Evolutionary conservation across 2,329 filamentous ascomycete species (phyloP).

Genomic region (Stenocarpella maydis): DNA sequence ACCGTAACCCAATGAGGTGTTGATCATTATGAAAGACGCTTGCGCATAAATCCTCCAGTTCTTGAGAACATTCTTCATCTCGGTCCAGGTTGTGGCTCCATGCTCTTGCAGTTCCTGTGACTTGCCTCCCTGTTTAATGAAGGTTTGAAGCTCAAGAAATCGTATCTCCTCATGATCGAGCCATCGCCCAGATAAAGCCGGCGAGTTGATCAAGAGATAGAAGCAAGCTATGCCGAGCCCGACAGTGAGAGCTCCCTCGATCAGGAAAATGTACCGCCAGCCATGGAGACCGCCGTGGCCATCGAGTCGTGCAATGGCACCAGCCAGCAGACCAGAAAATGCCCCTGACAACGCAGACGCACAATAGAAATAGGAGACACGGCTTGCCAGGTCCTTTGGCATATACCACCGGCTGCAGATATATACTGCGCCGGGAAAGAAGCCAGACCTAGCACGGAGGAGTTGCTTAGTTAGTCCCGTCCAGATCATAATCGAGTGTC

Average conservation of each 20-base stretch:
- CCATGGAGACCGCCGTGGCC: constrained; percentile 51
- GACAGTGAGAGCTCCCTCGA: constrained; percentile 69
- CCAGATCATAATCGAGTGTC: constrained; percentile 57
- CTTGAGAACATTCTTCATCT: background rate
- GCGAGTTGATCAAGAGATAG: constrained; percentile 44
- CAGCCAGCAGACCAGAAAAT: constrained; percentile 70
- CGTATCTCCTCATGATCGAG: constrained; percentile 31
- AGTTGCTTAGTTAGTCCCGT: constrained; percentile 53
- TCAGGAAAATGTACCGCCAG: constrained; percentile 71
- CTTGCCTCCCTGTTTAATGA: background rate
- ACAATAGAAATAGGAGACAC: constrained; percentile 75
- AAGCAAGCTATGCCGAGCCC: constrained; percentile 64
- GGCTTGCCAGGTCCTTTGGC: constrained; percentile 49
- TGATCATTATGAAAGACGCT: constrained; percentile 40
- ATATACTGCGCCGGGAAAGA: constrained; percentile 70
- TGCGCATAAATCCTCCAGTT: constrained; percentile 35
- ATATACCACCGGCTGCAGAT: constrained; percentile 32
- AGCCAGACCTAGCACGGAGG: constrained; percentile 69
- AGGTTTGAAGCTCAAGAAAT: constrained; percentile 27
- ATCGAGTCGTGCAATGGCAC: constrained; percentile 54
- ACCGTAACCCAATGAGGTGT: constrained; percentile 40
- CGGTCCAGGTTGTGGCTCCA: background rate
- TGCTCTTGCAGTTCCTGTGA: background rate
- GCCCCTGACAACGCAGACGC: constrained; percentile 82
- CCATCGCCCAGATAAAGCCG: constrained; percentile 20